Evolutionary conservation across 192 early-diverging fungal genomes (phyloP), one percentile per base, ranked within the genome.

Genomic region (Gigaspora rosea): DNA sequence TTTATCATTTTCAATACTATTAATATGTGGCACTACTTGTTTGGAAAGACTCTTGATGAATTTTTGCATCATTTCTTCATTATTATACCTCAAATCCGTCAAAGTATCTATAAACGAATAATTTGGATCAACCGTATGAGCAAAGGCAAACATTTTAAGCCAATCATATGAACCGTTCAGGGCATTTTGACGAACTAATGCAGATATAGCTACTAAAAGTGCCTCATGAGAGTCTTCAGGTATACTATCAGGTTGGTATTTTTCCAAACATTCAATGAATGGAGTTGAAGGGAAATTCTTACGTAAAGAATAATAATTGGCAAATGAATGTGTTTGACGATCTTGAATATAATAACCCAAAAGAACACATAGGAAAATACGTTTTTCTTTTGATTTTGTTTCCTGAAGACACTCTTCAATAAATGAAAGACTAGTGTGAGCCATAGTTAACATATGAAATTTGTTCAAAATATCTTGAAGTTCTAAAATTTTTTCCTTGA

Each of bases 21-120:
- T 20, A 22, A 69, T 36, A 50, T 49, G 1, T 22, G 48, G 11
- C 12, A 49, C 20, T 2, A 48, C 67, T 22, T 22, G 16, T 15
- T 69, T 69, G 8, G n/a, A 16, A 69, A 51, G 16, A 27, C 49
- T 12, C 8, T 50, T 69, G 20, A 69, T 18, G 10, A 69, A 69
- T 6, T 69, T 69, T 27, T 51, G 33, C 47, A 69, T 50, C 2
- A 9, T 8, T 22, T 69, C 67, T 20, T 69, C 22, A 12, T 48
- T 48, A 13, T 50, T 48, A 13, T 50, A 69, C 12, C 12, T 20
- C 20, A 69, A 9, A 0, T 69, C 67, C 13, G 13, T 20, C n/a
- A 69, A 49, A 8, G 67, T n/a, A 3, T 69, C 67, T 32, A 69
- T 50, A 20, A 69, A 69, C 6, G 41, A n/a, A 22, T 49, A 69